A percentile compares a stretch with the other conserved stretches of the same genome.
phyloP scores from a whole-genome alignment of 345 rosid genomes.

The Anacardium occidentale region DNA sequence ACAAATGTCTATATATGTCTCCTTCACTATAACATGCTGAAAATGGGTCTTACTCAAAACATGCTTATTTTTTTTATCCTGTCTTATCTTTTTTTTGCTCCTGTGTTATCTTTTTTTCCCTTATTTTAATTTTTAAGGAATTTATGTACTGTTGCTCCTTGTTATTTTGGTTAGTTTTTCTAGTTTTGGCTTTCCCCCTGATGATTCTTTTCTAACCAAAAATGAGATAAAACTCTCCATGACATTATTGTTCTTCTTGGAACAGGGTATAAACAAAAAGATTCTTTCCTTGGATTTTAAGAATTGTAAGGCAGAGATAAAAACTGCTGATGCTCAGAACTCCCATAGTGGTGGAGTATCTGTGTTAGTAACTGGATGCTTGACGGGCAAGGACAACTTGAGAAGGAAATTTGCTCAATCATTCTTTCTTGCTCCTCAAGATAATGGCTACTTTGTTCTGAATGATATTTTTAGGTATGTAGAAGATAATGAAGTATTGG shows the following conservation, averaged over 20 bases:
- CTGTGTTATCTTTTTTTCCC: no score
- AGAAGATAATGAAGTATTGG: slow-evolving; percentile 50
- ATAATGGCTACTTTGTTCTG: slow-evolving; percentile 81
- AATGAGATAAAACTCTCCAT: no score
- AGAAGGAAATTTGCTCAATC: slow-evolving; percentile 81
- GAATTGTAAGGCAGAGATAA: slow-evolving; percentile 76
- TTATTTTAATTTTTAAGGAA: no score
- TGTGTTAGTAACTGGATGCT: slow-evolving; percentile 77
- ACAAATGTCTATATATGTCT: not conserved
- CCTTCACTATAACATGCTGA: no score
- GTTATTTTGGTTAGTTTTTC: no score
- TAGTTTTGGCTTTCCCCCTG: no score
- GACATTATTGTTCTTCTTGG: slow-evolving; percentile 15
- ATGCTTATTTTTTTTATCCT: no score
- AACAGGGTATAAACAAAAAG: slow-evolving; percentile 52
- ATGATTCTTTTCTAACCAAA: no score
- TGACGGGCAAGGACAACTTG: slow-evolving; percentile 71
- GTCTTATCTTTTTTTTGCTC: no score
- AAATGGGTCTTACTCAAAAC: no score
- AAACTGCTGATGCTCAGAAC: slow-evolving; percentile 87
- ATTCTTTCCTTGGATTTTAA: slow-evolving; percentile 54
- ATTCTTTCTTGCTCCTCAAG: slow-evolving; percentile 93
- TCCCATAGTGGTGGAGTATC: slow-evolving; percentile 72
- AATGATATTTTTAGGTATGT: slow-evolving; percentile 83
- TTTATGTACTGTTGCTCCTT: no score